Percentiles rank a stretch among this genome's conserved stretches.
Conservation (phyloP, 805 yeast species). For the Debaryomyces hansenii region DNA sequence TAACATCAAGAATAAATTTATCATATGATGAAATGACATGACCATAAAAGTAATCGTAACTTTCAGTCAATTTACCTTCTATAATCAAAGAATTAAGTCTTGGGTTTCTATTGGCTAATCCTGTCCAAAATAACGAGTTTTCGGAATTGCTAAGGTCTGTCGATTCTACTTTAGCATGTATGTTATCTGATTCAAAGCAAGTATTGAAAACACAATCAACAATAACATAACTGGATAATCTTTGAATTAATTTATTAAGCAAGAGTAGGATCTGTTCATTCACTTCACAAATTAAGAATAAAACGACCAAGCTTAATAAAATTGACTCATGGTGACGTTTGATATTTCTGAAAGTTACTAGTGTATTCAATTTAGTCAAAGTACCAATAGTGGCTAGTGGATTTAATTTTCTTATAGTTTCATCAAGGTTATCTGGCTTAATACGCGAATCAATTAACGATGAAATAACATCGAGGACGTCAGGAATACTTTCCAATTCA, state of each 20-base stretch:
- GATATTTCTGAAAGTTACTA: slow-evolving; percentile 28
- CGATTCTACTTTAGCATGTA: slow-evolving; percentile 6
- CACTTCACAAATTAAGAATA: slow-evolving; percentile 34
- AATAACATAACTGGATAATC: slow-evolving; percentile 25
- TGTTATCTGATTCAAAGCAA: slow-evolving; percentile 15
- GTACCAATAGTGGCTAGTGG: slow-evolving; percentile 18
- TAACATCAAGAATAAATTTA: slow-evolving; percentile 37
- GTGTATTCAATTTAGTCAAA: slow-evolving; percentile 22
- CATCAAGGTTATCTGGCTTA: background rate
- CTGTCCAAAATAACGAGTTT: slow-evolving; percentile 31
- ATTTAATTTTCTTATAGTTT: background rate
- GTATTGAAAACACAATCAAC: slow-evolving; percentile 26
- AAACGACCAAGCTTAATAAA: slow-evolving; percentile 26
- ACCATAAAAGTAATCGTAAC: slow-evolving; percentile 26
- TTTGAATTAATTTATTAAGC: slow-evolving; percentile 21
- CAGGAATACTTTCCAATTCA: slow-evolving; percentile 26
- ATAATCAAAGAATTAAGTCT: slow-evolving; percentile 17
- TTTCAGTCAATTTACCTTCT: slow-evolving; percentile 17
- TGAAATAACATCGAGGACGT: slow-evolving; percentile 22
- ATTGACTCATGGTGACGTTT: slow-evolving; percentile 26
- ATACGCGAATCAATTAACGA: slow-evolving; percentile 17
- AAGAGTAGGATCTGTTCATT: slow-evolving; percentile 25
- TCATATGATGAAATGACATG: slow-evolving; percentile 17
- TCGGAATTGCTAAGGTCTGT: slow-evolving; percentile 19
- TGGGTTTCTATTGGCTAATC: slow-evolving; percentile 19